A percentile compares a stretch with the other conserved stretches of the same genome.
These are phyloP conservation scores for Sorghum bicolor DNA, from an alignment of 176 grass and related monocot species.

Conservation along the genomic window Sorghum_bicolor_NCBIv3 NC_012873.2:64396501-64397000, in stretches of 20 bases:
- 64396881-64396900: constrained; percentile 24
- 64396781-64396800: neutral
- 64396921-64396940: neutral
- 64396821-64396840: neutral
- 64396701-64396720: neutral
- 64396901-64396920: neutral
- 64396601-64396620: neutral
- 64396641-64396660: neutral
- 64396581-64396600: neutral
- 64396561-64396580: neutral
- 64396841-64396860: constrained; percentile 15
- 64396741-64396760: neutral
- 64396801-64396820: constrained; percentile 17
- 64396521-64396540: neutral
- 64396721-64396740: constrained; percentile 19
- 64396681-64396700: neutral
- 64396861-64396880: neutral
- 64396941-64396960: neutral
- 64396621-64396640: neutral
- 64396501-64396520: neutral
- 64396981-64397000: constrained; percentile 33
- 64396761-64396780: constrained; percentile 17
- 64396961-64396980: neutral
- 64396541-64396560: constrained; percentile 23
- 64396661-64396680: neutral